A percentile compares a stretch with the other conserved stretches of the same genome.
Conservation (phyloP, 208 protist species). For the Trypanosoma melophagium region DNA sequence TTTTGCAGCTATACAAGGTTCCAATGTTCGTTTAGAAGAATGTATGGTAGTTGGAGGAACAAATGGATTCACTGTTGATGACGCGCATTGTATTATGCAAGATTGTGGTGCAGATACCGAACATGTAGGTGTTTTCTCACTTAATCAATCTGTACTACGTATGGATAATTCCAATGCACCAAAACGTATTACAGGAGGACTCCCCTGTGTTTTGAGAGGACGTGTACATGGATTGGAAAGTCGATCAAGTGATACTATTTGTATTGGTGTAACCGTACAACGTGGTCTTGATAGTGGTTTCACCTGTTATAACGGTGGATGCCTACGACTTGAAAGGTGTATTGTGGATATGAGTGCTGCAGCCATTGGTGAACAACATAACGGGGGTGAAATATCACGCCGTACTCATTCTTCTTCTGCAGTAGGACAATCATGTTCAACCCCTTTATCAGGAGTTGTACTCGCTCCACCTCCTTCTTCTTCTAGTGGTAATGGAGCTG, state of each 20-base stretch:
- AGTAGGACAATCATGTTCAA: constrained; percentile 21
- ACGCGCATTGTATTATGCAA: constrained; percentile 35
- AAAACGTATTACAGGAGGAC: constrained; percentile 35
- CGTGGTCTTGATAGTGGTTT: constrained; percentile 59
- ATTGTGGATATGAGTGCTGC: constrained; percentile 42
- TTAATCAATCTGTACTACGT: constrained; percentile 52
- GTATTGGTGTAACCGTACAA: constrained; percentile 45
- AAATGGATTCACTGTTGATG: constrained; percentile 75
- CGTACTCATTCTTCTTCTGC: neutral
- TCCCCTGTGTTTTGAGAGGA: constrained; percentile 48
- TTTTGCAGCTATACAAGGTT: constrained; percentile 52
- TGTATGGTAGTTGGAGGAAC: constrained; percentile 55
- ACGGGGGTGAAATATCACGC: neutral
- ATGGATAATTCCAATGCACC: constrained; percentile 42
- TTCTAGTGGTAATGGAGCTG: too few species aligned
- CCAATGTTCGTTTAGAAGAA: constrained; percentile 33
- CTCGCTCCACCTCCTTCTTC: too few species aligned
- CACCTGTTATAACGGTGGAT: constrained; percentile 55
- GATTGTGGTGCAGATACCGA: constrained; percentile 62
- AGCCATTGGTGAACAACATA: constrained; percentile 4
- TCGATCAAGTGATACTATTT: constrained; percentile 43
- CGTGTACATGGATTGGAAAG: constrained; percentile 62
- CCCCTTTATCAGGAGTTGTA: neutral
- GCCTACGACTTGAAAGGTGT: constrained; percentile 36
- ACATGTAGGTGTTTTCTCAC: constrained; percentile 59